Conservation (phyloP, 305 asterid species). For the Ilex paraguariensis region DNA sequence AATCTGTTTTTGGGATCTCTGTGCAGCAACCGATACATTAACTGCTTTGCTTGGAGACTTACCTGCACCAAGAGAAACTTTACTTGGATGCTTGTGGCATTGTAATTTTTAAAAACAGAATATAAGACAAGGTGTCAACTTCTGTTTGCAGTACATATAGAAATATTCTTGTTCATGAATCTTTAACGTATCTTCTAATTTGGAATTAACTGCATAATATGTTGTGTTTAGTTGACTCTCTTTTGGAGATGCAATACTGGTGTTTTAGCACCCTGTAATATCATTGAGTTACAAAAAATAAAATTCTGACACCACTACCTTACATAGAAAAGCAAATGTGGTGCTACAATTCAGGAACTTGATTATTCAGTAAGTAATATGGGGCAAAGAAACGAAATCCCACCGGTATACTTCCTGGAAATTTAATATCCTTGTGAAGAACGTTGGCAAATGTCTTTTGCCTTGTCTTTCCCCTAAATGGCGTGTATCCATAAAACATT, state of each 20-base stretch:
- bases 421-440: constrained; percentile 88
- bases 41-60: constrained; percentile 83
- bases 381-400: constrained; percentile 11
- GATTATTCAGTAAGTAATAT: background rate
- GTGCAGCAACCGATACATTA: constrained; percentile 75
- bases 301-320: background rate
- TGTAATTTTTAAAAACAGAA: background rate
- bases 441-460: constrained; percentile 89
- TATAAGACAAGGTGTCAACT: too few species aligned
- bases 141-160: too few species aligned
- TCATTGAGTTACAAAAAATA: background rate
- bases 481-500: constrained; percentile 95
- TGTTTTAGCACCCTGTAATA: background rate
- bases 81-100: background rate
- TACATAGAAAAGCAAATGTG: too few species aligned
- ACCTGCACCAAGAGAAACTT: constrained; percentile 39
- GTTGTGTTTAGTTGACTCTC: background rate
- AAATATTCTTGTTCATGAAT: too few species aligned
- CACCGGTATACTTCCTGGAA: constrained; percentile 81
- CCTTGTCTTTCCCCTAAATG: constrained; percentile 98
- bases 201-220: background rate
- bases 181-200: background rate
- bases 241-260: background rate
- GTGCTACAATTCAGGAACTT: constrained; percentile 1
- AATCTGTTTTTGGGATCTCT: constrained; percentile 95